These are phyloP conservation scores for Zymoseptoria brevis DNA, from an alignment of 2,329 filamentous ascomycete genomes.

Conservation along the genomic window DNA sequence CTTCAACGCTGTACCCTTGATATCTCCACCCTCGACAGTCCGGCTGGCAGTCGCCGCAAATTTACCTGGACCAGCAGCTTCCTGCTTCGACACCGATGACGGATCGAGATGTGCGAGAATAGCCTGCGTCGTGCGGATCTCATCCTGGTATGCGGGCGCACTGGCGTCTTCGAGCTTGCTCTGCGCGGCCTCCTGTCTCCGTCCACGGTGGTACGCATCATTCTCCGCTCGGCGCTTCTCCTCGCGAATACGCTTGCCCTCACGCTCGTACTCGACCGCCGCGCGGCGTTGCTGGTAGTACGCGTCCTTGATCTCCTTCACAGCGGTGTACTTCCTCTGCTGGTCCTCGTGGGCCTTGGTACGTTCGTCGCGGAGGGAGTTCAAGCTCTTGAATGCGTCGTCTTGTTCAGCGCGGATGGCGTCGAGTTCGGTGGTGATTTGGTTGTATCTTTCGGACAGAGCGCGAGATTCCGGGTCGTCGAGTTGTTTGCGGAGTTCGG, in stretches of 20 bases:
- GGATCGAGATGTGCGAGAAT: slow-evolving; percentile 91
- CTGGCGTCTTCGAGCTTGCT: slow-evolving; percentile 72
- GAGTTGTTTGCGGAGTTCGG: slow-evolving; percentile 77
- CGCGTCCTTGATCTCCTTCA: slow-evolving; percentile 82
- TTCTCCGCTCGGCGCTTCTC: slow-evolving; percentile 78
- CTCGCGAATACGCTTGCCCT: slow-evolving; percentile 65
- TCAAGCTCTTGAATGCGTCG: slow-evolving; percentile 79
- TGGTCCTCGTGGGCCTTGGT: slow-evolving; percentile 76
- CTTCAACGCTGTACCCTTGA: slow-evolving; percentile 77
- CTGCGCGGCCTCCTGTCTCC: slow-evolving; percentile 67
- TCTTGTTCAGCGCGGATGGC: slow-evolving; percentile 87
- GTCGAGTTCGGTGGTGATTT: slow-evolving; percentile 81
- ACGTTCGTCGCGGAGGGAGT: slow-evolving; percentile 74
- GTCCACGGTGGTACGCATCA: slow-evolving; percentile 61
- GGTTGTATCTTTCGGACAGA: slow-evolving; percentile 75
- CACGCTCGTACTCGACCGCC: slow-evolving; percentile 73
- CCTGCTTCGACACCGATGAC: slow-evolving; percentile 54
- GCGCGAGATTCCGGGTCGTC: slow-evolving; percentile 89
- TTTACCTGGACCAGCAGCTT: slow-evolving; percentile 54
- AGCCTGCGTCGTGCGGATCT: slow-evolving; percentile 82
- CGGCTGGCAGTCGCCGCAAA: slow-evolving; percentile 72
- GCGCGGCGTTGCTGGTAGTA: slow-evolving; percentile 78
- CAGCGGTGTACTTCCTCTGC: slow-evolving; percentile 72
- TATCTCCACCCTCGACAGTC: slow-evolving; percentile 71
- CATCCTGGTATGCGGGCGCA: slow-evolving; percentile 81